Percentiles rank a stretch among this genome's conserved stretches.
Conservation (phyloP, 2,329 filamentous ascomycete genomes). For the Trichoderma asperellum region DNA sequence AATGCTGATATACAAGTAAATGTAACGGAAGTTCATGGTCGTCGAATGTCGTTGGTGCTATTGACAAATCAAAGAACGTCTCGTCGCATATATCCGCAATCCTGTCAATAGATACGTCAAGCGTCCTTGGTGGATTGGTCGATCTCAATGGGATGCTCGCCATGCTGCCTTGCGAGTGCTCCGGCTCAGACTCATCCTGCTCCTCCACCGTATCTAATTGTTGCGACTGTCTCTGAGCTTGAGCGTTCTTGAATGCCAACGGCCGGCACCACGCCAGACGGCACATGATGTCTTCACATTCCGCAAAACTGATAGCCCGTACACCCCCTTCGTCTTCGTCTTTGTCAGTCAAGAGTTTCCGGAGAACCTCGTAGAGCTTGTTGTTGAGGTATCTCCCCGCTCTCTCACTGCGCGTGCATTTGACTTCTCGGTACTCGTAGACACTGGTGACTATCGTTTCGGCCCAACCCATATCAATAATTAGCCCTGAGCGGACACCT, state of each 20-base stretch:
- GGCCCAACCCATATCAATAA: constrained; percentile 90
- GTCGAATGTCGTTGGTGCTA: constrained; percentile 66
- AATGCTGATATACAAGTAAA: constrained; percentile 72
- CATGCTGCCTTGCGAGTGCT: constrained; percentile 37
- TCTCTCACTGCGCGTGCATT: constrained; percentile 69
- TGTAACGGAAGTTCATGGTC: constrained; percentile 85
- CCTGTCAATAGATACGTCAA: constrained; percentile 69
- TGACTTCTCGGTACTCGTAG: constrained; percentile 87
- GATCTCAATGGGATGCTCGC: constrained; percentile 53
- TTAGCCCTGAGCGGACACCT: constrained; percentile 80
- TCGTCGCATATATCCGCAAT: constrained; percentile 76
- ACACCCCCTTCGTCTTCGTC: constrained; percentile 38
- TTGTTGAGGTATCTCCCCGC: constrained; percentile 73
- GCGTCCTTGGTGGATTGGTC: constrained; percentile 53
- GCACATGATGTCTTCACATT: constrained; percentile 78
- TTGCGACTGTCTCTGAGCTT: constrained; percentile 45
- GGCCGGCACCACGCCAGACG: constrained; percentile 76
- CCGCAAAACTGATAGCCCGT: constrained; percentile 67
- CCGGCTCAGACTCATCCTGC: constrained; percentile 56
- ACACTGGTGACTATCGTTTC: constrained; percentile 85
- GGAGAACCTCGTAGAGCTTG: constrained; percentile 68
- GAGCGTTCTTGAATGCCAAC: constrained; percentile 39
- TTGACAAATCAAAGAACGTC: constrained; percentile 68
- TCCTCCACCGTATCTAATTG: constrained; percentile 57
- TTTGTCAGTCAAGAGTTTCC: constrained; percentile 37